Evolutionary conservation across 805 yeast species (phyloP), one percentile per base, ranked within the genome.

Genomic region (Cyberlindnera americana): DNA sequence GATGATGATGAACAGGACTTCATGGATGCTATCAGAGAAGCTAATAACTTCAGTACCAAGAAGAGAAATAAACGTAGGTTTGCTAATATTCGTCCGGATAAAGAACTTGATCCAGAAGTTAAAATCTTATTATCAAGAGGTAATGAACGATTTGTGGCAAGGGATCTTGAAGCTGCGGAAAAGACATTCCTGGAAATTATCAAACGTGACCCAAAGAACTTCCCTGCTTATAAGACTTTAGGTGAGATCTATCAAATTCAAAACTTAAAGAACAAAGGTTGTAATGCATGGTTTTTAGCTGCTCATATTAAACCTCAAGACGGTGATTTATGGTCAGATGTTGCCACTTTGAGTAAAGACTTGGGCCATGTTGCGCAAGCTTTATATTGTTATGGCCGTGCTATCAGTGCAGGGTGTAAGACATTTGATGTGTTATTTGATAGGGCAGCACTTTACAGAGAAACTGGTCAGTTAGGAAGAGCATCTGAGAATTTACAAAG

Each of bases 191-290:
- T 69, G 49, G 86, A 77, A 45, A 95, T 88, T 11, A 80, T 91
- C 44, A 78, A 81, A 50, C 69, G 79, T 38, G 96, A 89, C 55
- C 81, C 86, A 12, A 75, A 76, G 48, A 83, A 85, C 57, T 82
- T 77, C 59, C 78, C 84, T 32, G 96, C 96, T 0, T 90, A 90
- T 67, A 82, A 84, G 53, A 84, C 95, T 0, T 64, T 89, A 32
- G 97, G 96, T 33, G 95, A 86, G 54, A 84, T 91, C 33, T 82
- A 84, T 48, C 72, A 77, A 40, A 66, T 74, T 37, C 81, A 78
- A 44, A 90, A 88, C 1, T 69, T 78, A 33, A 61, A 73, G 35
- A 77, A 81, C 48, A 83, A 84, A 54, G 77, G 95, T 58, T 80
- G 95, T 58, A 78, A 79, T 54, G 74, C 83, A 34, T 78, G 96